These are phyloP conservation scores for Simplicillium sp. DNA, from an alignment of 2,329 filamentous ascomycete species.

Conservation along the genomic window DNA sequence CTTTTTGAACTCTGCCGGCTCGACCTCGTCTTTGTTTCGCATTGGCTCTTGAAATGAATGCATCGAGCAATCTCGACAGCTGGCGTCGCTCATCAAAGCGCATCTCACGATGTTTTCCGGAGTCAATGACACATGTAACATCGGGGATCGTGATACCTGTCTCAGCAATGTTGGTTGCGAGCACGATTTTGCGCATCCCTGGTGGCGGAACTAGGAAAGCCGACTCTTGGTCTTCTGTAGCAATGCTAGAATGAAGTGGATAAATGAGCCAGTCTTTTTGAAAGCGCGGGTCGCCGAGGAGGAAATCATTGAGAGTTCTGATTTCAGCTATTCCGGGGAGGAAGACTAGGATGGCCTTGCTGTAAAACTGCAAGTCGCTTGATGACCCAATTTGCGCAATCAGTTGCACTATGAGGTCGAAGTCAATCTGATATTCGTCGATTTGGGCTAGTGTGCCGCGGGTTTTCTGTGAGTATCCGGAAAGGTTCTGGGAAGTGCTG, in stretches of 20 bases:
- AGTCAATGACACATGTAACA: slow-evolving; percentile 93
- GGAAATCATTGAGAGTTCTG: slow-evolving; percentile 74
- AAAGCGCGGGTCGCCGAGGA: slow-evolving; percentile 70
- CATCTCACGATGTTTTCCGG: slow-evolving; percentile 96
- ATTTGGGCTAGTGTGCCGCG: slow-evolving; percentile 65
- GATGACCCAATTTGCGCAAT: slow-evolving; percentile 67
- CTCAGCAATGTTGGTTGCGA: slow-evolving; percentile 96
- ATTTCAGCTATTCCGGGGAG: slow-evolving; percentile 93
- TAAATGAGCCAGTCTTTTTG: slow-evolving; percentile 73
- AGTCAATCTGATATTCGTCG: slow-evolving; percentile 88
- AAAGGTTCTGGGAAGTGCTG: slow-evolving; percentile 46
- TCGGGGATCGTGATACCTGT: slow-evolving; percentile 98
- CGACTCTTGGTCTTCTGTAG: slow-evolving; percentile 90
- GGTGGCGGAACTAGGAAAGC: slow-evolving; percentile 79
- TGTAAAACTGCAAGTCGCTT: slow-evolving; percentile 58
- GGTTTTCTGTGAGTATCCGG: slow-evolving; percentile 68
- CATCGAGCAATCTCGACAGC: slow-evolving; percentile 81
- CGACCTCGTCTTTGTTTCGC: slow-evolving; percentile 90
- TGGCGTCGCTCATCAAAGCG: slow-evolving; percentile 89
- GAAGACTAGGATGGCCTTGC: slow-evolving; percentile 89
- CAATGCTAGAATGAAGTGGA: slow-evolving; percentile 87
- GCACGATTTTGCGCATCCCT: slow-evolving; percentile 82
- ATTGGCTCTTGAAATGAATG: slow-evolving; percentile 91
- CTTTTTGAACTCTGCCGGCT: slow-evolving; percentile 90
- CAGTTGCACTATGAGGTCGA: slow-evolving; percentile 72